Evolutionary conservation across 73 alveolate genomes (phyloP).

Genomic region (Tetrahymena thermophila): DNA sequence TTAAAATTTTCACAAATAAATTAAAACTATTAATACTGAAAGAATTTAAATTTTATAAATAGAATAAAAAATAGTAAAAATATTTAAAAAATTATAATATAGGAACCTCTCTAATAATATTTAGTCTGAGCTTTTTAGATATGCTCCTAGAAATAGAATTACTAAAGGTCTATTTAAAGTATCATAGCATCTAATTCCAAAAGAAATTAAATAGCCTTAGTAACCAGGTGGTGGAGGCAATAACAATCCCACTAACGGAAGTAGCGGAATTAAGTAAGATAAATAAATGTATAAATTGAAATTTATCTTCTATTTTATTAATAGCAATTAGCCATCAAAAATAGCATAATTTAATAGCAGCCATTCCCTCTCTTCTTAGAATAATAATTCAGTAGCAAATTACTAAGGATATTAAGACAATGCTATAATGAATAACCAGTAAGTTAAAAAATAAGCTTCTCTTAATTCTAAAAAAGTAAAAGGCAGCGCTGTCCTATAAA

Average conservation of each 20-base stretch:
- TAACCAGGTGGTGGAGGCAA: neutral
- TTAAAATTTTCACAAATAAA: no score
- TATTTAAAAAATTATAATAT: neutral
- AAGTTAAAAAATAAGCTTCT: neutral
- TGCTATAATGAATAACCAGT: neutral
- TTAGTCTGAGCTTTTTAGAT: neutral
- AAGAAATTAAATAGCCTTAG: neutral
- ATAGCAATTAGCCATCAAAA: neutral
- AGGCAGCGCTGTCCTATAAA: neutral
- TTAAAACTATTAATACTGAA: no score
- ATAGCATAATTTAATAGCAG: neutral
- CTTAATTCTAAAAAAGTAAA: neutral
- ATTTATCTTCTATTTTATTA: no score
- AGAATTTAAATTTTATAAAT: no score
- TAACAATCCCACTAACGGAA: neutral
- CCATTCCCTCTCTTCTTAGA: neutral
- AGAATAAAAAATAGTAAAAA: neutral
- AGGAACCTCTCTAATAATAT: neutral
- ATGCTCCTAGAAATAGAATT: neutral
- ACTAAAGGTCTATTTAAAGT: neutral
- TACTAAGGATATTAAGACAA: neutral
- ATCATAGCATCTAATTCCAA: neutral
- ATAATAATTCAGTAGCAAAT: neutral
- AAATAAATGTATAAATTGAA: no score
- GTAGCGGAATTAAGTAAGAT: neutral